Percentiles rank a stretch among this genome's conserved stretches.
These are phyloP conservation scores for Amanita phalloides DNA, from an alignment of 768 basidiomycete species.

Conservation along the genomic window DNA sequence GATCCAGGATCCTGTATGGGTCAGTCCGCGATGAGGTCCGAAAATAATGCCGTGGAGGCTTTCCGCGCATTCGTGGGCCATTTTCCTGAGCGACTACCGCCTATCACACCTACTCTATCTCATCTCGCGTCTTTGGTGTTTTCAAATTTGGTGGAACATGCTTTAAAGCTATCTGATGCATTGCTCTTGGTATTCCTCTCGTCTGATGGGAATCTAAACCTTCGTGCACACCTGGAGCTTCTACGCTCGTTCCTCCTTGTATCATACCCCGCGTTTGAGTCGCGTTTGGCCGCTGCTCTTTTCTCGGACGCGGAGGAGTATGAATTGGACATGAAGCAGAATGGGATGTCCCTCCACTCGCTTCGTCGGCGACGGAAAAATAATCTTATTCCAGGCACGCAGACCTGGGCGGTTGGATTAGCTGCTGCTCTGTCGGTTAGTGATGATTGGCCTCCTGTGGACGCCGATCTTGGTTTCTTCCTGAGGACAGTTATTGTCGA, in stretches of 20 bases:
- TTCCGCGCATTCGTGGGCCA: conserved; percentile 38
- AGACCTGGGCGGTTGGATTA: conserved; percentile 60
- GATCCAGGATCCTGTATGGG: conserved; percentile 42
- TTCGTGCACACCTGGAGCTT: conserved; percentile 56
- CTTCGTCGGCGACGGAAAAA: conserved; percentile 20
- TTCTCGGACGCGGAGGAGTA: conserved; percentile 65
- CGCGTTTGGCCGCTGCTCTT: conserved; percentile 55
- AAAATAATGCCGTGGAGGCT: conserved; percentile 15
- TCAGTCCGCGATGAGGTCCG: conserved; percentile 15
- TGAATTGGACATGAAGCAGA: conserved; percentile 23
- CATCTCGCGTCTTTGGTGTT: conserved; percentile 57
- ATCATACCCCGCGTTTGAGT: conserved; percentile 63
- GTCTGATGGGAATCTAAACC: conserved; percentile 50
- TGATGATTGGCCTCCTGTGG: conserved; percentile 80
- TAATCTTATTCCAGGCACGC: conserved; percentile 15
- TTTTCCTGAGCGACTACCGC: conserved; percentile 52
- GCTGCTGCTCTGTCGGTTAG: conserved; percentile 62
- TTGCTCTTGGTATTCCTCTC: conserved; percentile 60
- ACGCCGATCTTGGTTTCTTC: conserved; percentile 74
- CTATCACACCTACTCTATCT: conserved; percentile 51
- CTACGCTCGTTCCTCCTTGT: conserved; percentile 70
- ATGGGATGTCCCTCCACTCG: conserved; percentile 22
- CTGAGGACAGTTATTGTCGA: conserved; percentile 80
- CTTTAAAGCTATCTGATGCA: conserved; percentile 52
- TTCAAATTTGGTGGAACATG: conserved; percentile 47